Evolutionary conservation across 345 rosid genomes (phyloP), one percentile per base, ranked within the genome.

Genomic region (Euphorbia pulcherrima): DNA sequence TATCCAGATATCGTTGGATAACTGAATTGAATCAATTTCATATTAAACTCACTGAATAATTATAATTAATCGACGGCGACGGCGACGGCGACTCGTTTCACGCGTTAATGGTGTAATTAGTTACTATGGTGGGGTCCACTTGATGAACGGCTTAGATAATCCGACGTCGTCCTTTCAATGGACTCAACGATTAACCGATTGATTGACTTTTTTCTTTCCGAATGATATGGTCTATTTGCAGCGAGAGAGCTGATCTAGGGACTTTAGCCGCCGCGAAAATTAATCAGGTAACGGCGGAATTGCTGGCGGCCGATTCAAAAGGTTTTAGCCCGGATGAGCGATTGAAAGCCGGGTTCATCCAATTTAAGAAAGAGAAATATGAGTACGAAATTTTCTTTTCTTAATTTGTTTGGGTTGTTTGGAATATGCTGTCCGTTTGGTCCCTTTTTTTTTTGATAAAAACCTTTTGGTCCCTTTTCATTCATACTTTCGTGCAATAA

Each of bases 211-310:
- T 30, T 69, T 23, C 16, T 30, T 12, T n/a, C n/a, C n/a, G n/a
- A n/a, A 40, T 44, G 10, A 57, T 58, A n/a, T 27, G 47, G 68
- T 62, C 39, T 68, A 47, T 27, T 67, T 58, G 35, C 88, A 95
- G 99, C 18, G 82, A 81, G 67, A 88, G 82, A 70, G 47, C 83
- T 9, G 90, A 84, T 51, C 94, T 95, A 28, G 86, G 76, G 24
- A 76, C 79, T 63, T 72, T 86, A 62, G 99, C 97, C 65, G 98
- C 97, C 29, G 90, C 82, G 48, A 95, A 87, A 80, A 82, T 95
- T 67, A 88, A 82, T 68, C 86, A 81, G 81, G 29, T 95, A 73
- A 89, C 94, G 62, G 87, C 86, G 40, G 99, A 90, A 75, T 78
- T 95, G 40, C 78, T 78, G 75, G 85, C 79, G 7, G 71, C 84